phyloP scores from a whole-genome alignment of 1,284 basidiomycete species.

The Pulveroboletus sp. region DNA sequence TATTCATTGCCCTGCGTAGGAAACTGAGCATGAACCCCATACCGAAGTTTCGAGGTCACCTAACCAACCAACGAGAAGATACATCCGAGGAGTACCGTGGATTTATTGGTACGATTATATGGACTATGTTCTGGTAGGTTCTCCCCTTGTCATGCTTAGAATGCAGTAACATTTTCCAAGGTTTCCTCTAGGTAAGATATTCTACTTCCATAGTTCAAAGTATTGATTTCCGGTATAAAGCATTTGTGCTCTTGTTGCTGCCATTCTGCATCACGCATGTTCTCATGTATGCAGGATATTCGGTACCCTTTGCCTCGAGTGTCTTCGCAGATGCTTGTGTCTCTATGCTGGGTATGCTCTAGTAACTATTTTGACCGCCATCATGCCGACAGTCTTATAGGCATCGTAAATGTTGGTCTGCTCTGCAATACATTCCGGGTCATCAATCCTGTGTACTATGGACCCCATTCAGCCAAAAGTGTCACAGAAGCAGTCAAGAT shows the following conservation, averaged over 20 bases:
- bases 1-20: conserved; percentile 58
- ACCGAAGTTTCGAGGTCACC: conserved; percentile 48
- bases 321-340: conserved; percentile 56
- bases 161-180: conserved; percentile 36
- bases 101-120: conserved; percentile 59
- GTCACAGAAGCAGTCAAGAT: conserved; percentile 24
- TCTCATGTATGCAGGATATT: conserved; percentile 47
- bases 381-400: conserved; percentile 38
- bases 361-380: conserved; percentile 1
- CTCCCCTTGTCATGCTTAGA: conserved; percentile 1
- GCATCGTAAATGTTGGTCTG: conserved; percentile 61
- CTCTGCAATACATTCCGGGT: conserved; percentile 69
- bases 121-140: conserved; percentile 67
- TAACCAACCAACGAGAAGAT: conserved; percentile 48
- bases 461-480: conserved; percentile 10
- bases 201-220: background rate
- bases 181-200: conserved; percentile 59
- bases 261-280: conserved; percentile 59
- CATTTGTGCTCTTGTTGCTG: conserved; percentile 58
- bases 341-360: conserved; percentile 54
- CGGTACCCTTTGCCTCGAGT: conserved; percentile 45
- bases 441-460: conserved; percentile 53
- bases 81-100: conserved; percentile 52
- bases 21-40: conserved; percentile 46
- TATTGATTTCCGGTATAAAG: conserved; percentile 35